Evolutionary conservation across 352 stramenopile genomes (phyloP).

Genomic region (Peronospora belbahrii): DNA sequence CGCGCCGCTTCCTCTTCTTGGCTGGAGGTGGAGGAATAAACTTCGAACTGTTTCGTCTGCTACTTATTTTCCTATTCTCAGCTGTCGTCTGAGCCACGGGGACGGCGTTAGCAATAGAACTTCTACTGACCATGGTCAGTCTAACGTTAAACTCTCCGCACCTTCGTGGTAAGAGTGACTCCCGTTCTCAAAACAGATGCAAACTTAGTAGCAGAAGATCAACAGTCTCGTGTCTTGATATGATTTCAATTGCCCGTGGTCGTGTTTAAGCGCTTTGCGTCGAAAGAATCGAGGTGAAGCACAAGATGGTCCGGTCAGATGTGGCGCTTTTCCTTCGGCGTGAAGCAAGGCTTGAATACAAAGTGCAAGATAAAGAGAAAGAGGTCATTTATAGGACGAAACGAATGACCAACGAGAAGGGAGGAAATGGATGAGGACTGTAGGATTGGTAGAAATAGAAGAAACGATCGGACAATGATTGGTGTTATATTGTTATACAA

Average conservation of each 20-base stretch:
- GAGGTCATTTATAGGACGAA: conserved; percentile 5
- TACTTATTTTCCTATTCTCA: conserved; percentile 24
- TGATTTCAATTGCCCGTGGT: conserved; percentile 7
- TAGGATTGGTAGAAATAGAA: conserved; percentile 14
- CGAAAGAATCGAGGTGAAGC: too few species aligned
- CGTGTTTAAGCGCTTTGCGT: too few species aligned
- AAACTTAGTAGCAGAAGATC: conserved; percentile 3
- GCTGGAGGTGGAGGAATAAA: conserved; percentile 28
- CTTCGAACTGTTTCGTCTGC: conserved; percentile 23
- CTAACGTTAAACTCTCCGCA: conserved; percentile 10
- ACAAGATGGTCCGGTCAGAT: too few species aligned
- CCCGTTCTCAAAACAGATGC: conserved; percentile 9
- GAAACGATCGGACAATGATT: background rate
- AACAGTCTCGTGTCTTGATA: conserved; percentile 3
- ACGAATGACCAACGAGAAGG: conserved; percentile 4
- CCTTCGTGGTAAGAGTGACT: conserved; percentile 28
- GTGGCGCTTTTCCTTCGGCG: too few species aligned
- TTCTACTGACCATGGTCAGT: conserved; percentile 8
- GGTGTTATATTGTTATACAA: background rate
- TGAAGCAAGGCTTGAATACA: background rate
- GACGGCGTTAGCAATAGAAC: conserved; percentile 21
- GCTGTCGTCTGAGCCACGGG: conserved; percentile 23
- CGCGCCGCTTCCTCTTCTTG: conserved; percentile 29
- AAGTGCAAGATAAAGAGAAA: conserved; percentile 14
- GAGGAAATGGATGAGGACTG: conserved; percentile 8